Evolutionary conservation across 805 yeast genomes (phyloP).

Genomic region (Metschnikowia vanudenii): DNA sequence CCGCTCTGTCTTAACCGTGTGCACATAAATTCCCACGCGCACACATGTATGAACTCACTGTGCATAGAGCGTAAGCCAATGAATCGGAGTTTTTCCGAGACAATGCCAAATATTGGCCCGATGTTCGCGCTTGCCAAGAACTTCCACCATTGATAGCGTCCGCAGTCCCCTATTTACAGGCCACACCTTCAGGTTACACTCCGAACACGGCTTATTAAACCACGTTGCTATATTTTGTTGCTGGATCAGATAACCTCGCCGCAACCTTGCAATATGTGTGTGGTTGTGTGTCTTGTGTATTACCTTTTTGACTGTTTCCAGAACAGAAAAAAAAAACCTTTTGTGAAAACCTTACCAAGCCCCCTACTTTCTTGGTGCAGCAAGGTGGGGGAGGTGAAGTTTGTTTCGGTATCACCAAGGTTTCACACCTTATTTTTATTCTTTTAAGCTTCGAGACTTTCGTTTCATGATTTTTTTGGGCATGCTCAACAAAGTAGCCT

Average conservation of each 20-base stretch:
- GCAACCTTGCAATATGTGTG: too few relatives aligned
- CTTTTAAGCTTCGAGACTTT: not conserved
- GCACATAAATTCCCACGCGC: conserved; percentile 3
- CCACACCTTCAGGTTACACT: not conserved
- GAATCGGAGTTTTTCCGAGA: conserved; percentile 9
- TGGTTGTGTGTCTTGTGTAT: too few relatives aligned
- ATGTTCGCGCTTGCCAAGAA: conserved; percentile 4
- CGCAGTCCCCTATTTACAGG: not conserved
- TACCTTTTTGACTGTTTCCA: too few relatives aligned
- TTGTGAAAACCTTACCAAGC: too few relatives aligned
- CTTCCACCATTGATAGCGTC: not conserved
- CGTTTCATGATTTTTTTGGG: not conserved
- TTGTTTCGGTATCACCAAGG: not conserved
- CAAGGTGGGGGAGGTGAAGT: too few relatives aligned
- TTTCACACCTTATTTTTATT: not conserved
- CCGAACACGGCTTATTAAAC: conserved; percentile 7
- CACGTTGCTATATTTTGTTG: too few relatives aligned
- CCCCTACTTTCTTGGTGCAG: too few relatives aligned
- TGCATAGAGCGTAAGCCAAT: conserved; percentile 5
- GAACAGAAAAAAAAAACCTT: too few relatives aligned
- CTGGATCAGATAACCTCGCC: too few relatives aligned
- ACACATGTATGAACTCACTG: conserved; percentile 6
- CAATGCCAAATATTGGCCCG: not conserved
- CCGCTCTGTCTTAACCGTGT: not conserved
- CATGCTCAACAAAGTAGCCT: not conserved